These are phyloP conservation scores for Aspergillus piperis DNA, from an alignment of 2,329 filamentous ascomycete genomes.

Conservation along the genomic window DNA sequence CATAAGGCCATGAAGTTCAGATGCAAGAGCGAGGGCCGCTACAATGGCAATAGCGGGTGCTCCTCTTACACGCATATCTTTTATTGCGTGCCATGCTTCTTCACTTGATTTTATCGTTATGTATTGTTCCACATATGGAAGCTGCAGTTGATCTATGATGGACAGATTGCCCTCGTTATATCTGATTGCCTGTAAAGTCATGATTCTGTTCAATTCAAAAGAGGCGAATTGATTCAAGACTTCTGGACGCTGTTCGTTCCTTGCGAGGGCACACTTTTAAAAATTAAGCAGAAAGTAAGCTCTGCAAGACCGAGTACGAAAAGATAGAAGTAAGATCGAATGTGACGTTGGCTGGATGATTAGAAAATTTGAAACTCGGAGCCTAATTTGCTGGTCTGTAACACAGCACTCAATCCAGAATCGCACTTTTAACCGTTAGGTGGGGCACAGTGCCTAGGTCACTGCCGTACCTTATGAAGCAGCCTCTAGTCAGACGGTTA, in stretches of 20 bases:
- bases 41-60: conserved; percentile 98
- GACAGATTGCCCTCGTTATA: conserved; percentile 58
- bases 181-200: conserved; percentile 63
- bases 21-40: conserved; percentile 83
- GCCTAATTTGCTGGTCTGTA: neutral
- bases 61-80: conserved; percentile 66
- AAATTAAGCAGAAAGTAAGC: neutral
- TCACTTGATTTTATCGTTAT: conserved; percentile 55
- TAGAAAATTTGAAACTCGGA: neutral
- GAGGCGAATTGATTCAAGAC: neutral
- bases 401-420: neutral
- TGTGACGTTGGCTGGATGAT: neutral
- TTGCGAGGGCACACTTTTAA: neutral
- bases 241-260: neutral
- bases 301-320: neutral
- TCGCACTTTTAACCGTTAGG: neutral
- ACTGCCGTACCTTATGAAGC: neutral
- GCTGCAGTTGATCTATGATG: conserved; percentile 64
- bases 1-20: conserved; percentile 66
- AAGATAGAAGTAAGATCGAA: neutral
- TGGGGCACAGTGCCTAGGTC: neutral
- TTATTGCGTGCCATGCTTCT: conserved; percentile 67
- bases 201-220: conserved; percentile 15
- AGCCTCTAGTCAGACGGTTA: too few species aligned
- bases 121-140: conserved; percentile 62